These are phyloP conservation scores for Forsythia viridissima DNA, from an alignment of 257 asterid species.

Conservation along the genomic window DNA sequence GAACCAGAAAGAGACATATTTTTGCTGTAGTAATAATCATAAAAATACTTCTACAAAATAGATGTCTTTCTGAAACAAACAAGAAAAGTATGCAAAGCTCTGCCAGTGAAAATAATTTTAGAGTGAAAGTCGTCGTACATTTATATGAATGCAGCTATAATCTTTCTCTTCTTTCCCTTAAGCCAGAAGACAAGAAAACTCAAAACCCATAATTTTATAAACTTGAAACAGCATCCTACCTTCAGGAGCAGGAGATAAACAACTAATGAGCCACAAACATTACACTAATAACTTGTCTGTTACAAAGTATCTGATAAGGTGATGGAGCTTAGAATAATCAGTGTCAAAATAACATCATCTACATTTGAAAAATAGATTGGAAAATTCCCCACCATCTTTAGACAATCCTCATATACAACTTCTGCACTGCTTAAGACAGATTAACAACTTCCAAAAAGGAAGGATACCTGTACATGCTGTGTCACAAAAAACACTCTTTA, in stretches of 20 bases:
- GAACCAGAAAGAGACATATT: background rate
- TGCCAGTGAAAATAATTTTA: background rate
- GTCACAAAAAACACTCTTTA: background rate
- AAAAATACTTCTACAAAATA: slow-evolving; percentile 9
- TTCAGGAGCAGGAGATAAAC: background rate
- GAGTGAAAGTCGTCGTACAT: background rate
- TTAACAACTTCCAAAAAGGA: background rate
- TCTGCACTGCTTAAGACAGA: background rate
- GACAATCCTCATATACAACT: background rate
- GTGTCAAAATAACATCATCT: background rate
- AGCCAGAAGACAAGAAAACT: background rate
- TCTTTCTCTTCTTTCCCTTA: slow-evolving; percentile 10
- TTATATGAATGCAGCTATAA: background rate
- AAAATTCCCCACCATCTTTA: background rate
- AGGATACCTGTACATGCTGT: background rate
- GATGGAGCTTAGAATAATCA: background rate
- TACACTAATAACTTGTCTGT: background rate
- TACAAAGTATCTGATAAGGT: background rate
- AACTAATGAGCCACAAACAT: background rate
- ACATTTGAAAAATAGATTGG: background rate
- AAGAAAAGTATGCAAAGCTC: background rate
- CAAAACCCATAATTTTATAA: background rate
- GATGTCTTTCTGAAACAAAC: background rate
- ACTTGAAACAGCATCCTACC: background rate
- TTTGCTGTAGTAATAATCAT: background rate